Evolutionary conservation across 2,329 filamentous ascomycete species (phyloP), one percentile per base, ranked within the genome.

Genomic region (Botrytis aclada): DNA sequence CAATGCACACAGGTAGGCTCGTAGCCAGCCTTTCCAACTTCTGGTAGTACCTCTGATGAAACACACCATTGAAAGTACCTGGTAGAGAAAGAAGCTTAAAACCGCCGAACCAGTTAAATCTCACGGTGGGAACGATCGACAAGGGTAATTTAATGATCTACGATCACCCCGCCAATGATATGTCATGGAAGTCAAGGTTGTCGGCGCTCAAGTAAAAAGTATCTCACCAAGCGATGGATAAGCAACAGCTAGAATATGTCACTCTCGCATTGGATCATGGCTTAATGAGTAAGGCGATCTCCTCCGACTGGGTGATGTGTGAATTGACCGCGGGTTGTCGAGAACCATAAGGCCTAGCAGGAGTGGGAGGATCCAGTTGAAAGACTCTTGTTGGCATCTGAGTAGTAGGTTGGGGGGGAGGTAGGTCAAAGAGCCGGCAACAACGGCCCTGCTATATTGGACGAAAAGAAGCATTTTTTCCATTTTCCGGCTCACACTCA

Each of bases 1-100:
- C 37, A 39, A 54, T 54, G 45, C 51, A 32, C 25, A 56, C 37
- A 29, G 51, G n/a, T 56, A 56, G n/a, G n/a, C 51, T 54, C 25
- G 25, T n/a, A 56, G 51, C 51, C 51, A 58, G 66, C 66, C 66
- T 69, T 56, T 69, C 37, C 51, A 61, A 61, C n/a, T 62, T 45
- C 25, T 70, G 39, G n/a, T n/a, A 20, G 67, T 70, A 62, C 45
- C 8, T 22, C 16, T 39, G 6, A n/a, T 61, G 67, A 60, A 43
- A 70, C 65, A 32, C 51, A n/a, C 47, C 47, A 56, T 56, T 56
- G n/a, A 37, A 56, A 56, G 51, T 56, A 18, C 14, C 51, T 56
- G 41, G 32, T 0, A n/a, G 18, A 37, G 18, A 69, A 56, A 69
- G 65, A 56, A 69, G 65, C 65, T 69, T 69, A 41, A 32, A 56